Percentiles rank a stretch among this genome's conserved stretches.
These are phyloP conservation scores for Mycena amicta DNA, from an alignment of 768 basidiomycete genomes.

Conservation along the genomic window DNA sequence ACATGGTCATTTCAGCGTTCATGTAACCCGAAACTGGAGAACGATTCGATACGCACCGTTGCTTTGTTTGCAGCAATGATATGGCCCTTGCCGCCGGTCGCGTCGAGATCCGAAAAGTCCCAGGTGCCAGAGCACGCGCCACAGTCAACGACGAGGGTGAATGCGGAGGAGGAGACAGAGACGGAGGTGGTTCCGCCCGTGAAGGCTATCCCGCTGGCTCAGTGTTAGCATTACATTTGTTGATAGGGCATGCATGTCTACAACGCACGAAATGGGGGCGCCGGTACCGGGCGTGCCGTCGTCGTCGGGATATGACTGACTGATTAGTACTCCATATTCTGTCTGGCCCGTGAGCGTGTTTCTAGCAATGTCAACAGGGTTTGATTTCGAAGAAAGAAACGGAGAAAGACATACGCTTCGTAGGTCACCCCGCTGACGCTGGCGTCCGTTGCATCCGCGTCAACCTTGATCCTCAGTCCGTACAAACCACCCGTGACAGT, in stretches of 20 bases:
- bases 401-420: conserved; percentile 3
- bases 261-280: conserved; percentile 30
- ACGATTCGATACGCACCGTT: conserved; percentile 1
- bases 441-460: conserved; percentile 15
- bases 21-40: not conserved
- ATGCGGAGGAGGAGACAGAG: conserved; percentile 34
- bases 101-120: conserved; percentile 44
- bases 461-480: conserved; percentile 24
- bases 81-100: conserved; percentile 38
- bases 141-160: conserved; percentile 44
- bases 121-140: conserved; percentile 45
- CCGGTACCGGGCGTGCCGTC: conserved; percentile 47
- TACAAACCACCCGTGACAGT: conserved; percentile 32
- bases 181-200: conserved; percentile 34
- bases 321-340: conserved; percentile 41
- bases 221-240: too few species aligned
- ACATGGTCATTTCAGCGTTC: not conserved
- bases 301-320: conserved; percentile 47
- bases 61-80: conserved; percentile 23
- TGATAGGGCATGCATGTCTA: too few species aligned
- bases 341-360: conserved; percentile 20
- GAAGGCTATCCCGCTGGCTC: conserved; percentile 37
- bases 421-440: conserved; percentile 14
- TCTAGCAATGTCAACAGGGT: not conserved
- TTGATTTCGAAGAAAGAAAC: not conserved